Evolutionary conservation across 2,329 filamentous ascomycete genomes (phyloP), one percentile per base, ranked within the genome.

Genomic region (Neobulgaria alba): DNA sequence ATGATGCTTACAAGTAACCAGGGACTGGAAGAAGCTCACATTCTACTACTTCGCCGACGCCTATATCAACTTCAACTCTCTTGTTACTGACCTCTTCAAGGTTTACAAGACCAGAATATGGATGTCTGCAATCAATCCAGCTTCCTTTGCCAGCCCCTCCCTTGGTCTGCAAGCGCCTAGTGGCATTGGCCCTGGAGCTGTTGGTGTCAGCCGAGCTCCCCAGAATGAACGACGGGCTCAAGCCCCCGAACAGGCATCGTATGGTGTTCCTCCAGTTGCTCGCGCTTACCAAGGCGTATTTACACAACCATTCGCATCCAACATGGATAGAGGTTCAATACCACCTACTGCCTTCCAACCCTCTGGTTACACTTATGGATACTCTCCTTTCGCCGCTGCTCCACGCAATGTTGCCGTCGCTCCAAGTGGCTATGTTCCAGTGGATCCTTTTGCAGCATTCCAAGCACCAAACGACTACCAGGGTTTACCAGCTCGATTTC

Each of bases 51-150:
- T 95, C 61, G 90, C 92, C 39, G 89, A 95, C 58, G 80, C 87
- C 0, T 98, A 98, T 61, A 95, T 98, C 70, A 96, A 96, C 67
- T 98, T 98, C 73, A 98, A 98, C 61, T 86, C 87, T 2, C 77
- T 98, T 12, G 92, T 98, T 39, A 95, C 89, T 0, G 92, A 98
- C 60, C 72, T 98, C 10, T 98, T 96, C 75, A 96, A 96, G 66
- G 90, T 96, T 48, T 98, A 96, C 73, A 98, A 98, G 69, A 95
- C 90, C 16, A 79, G 93, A 54, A 98, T 98, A 56, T 98, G 92
- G 92, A 95, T 98, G 86, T 96, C 90, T 3, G 92, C 92, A 3
- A 94, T 98, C 63, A 98, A 98, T 60, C 92, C 92, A 5, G 92
- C 90, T 4, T 95, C 90, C 0, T 95, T 96, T 62, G 85, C 85